These are phyloP conservation scores for Prunella vulgaris DNA, from an alignment of 257 asterid species.

Conservation along the genomic window DNA sequence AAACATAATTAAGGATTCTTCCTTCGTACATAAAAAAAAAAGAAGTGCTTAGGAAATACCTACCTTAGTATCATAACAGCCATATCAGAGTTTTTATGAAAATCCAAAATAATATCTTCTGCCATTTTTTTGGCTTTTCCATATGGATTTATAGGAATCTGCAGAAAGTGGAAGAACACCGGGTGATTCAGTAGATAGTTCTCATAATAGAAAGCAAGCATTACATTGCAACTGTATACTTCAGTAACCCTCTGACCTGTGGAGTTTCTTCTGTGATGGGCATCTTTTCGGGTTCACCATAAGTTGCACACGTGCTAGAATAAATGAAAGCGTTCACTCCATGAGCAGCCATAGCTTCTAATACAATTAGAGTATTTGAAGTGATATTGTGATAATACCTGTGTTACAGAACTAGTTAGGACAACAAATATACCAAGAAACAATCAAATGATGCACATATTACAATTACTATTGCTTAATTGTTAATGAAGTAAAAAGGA, in stretches of 20 bases:
- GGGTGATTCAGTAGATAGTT: neutral
- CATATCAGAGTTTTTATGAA: constrained; percentile 79
- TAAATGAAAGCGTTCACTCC: constrained; percentile 69
- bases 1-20: neutral
- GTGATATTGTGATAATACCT: constrained; percentile 98
- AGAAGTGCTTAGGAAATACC: neutral
- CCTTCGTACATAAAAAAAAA: neutral
- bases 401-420: constrained; percentile 24
- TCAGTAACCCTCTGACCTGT: constrained; percentile 40
- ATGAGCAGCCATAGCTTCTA: constrained; percentile 74
- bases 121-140: constrained; percentile 99
- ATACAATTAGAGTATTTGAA: constrained; percentile 72
- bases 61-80: constrained; percentile 94
- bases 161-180: constrained; percentile 22
- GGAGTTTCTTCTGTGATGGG: constrained; percentile 81
- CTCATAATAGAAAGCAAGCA: constrained; percentile 7
- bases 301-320: constrained; percentile 94
- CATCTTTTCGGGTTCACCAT: constrained; percentile 88
- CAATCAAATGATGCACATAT: neutral
- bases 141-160: constrained; percentile 91
- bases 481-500: neutral
- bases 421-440: neutral
- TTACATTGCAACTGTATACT: neutral
- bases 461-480: neutral
- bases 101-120: constrained; percentile 89